A percentile compares a stretch with the other conserved stretches of the same genome.
Conservation (phyloP, 306 rosid genomes). For the Rosa rugosa region DNA sequence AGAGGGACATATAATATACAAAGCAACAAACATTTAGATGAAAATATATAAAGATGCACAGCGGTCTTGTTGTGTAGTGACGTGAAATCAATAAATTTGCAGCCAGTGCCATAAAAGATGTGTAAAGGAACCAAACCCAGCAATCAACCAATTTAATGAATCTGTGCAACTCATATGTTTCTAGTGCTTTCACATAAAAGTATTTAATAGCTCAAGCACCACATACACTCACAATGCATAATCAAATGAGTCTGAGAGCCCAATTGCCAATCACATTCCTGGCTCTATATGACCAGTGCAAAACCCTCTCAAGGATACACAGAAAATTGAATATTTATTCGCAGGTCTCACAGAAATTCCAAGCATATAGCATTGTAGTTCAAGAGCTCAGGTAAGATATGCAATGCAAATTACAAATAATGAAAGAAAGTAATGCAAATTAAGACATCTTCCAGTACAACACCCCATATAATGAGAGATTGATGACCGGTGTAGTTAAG, state of each 20-base stretch:
- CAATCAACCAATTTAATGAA: not conserved
- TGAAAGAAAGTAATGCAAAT: not conserved
- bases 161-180: not conserved
- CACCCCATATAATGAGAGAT: not conserved
- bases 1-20: not conserved
- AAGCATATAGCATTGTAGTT: not conserved
- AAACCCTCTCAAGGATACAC: not conserved
- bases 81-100: not conserved
- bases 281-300: not conserved
- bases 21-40: not conserved
- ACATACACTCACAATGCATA: not conserved
- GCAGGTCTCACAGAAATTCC: not conserved
- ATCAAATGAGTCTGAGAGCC: not conserved
- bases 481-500: not conserved
- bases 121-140: not conserved
- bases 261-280: not conserved
- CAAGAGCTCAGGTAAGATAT: not conserved
- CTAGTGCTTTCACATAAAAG: not conserved
- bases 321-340: not conserved
- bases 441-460: not conserved
- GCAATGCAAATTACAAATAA: constrained; percentile 4
- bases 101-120: not conserved
- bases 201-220: not conserved
- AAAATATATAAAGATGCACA: not conserved
- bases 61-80: not conserved